phyloP scores from a whole-genome alignment of 345 rosid species.

The Syzygium jambos region DNA sequence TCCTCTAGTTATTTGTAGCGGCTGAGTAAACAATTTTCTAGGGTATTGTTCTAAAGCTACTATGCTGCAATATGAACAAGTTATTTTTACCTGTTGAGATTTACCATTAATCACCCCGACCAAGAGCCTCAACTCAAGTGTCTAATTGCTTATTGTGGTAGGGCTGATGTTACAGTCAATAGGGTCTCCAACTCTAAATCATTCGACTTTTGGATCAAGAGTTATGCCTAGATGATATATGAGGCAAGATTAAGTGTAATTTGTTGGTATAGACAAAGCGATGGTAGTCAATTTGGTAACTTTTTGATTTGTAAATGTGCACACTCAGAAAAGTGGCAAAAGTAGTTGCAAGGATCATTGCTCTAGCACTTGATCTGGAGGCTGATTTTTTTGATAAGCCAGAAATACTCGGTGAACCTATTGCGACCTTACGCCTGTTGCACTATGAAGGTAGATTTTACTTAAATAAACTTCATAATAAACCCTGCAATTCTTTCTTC shows the following conservation, averaged over 20 bases:
- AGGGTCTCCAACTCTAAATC: not conserved
- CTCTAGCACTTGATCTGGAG: constrained; percentile 66
- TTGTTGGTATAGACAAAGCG: not conserved
- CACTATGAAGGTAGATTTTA: constrained; percentile 53
- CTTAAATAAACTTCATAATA: not conserved
- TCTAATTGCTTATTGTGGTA: not conserved
- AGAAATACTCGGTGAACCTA: constrained; percentile 71
- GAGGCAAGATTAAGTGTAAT: not conserved
- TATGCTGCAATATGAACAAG: not conserved
- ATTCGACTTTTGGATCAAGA: not conserved
- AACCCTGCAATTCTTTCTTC: not conserved
- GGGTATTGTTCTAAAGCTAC: not conserved
- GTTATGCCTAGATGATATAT: not conserved
- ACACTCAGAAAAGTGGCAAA: constrained; percentile 44
- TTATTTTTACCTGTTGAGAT: not conserved
- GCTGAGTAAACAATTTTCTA: not conserved
- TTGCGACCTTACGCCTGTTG: constrained; percentile 50
- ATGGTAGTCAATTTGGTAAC: not conserved
- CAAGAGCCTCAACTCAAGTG: not conserved
- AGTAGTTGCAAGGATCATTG: constrained; percentile 50
- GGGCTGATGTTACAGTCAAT: not conserved
- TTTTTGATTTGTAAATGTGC: not conserved
- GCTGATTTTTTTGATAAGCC: constrained; percentile 62
- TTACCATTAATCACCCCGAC: not conserved
- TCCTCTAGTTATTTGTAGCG: not conserved